A percentile compares a stretch with the other conserved stretches of the same genome.
Conservation (phyloP, 2,329 filamentous ascomycete species). For the Colletotrichum incanum region DNA sequence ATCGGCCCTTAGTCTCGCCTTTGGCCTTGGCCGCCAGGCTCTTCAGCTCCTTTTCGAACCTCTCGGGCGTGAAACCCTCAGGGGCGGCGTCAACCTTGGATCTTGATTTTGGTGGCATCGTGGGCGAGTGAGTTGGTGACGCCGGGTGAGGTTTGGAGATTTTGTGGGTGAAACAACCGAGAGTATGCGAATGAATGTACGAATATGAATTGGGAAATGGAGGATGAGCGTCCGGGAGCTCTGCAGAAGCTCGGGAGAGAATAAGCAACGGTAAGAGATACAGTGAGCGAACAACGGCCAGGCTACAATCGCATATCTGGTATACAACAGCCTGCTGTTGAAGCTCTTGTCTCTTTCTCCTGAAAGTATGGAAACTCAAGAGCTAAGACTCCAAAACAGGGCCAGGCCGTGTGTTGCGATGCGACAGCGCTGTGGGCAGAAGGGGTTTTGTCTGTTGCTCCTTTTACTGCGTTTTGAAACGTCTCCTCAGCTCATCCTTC, state of each 20-base stretch:
- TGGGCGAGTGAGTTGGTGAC: not conserved
- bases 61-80: slow-evolving; percentile 62
- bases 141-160: not conserved
- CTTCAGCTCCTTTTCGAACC: slow-evolving; percentile 69
- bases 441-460: slow-evolving; percentile 23
- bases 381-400: slow-evolving; percentile 24
- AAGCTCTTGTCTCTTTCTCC: slow-evolving; percentile 21
- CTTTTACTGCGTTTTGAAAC: slow-evolving; percentile 38
- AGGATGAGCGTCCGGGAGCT: slow-evolving; percentile 16
- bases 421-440: slow-evolving; percentile 35
- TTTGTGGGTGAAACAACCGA: not conserved
- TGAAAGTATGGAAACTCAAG: not conserved
- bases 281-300: not conserved
- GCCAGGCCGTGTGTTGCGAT: slow-evolving; percentile 25
- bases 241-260: not conserved
- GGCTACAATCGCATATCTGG: slow-evolving; percentile 11
- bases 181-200: not conserved
- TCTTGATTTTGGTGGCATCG: slow-evolving; percentile 41
- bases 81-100: slow-evolving; percentile 40
- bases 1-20: slow-evolving; percentile 50
- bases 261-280: not conserved
- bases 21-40: slow-evolving; percentile 63
- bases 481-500: slow-evolving; percentile 42
- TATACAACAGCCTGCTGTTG: slow-evolving; percentile 42
- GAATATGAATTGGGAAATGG: slow-evolving; percentile 14